These are phyloP conservation scores for Chlamydomonas asymmetrica DNA, from an alignment of 139 green algal species.

Conservation along the genomic window DNA sequence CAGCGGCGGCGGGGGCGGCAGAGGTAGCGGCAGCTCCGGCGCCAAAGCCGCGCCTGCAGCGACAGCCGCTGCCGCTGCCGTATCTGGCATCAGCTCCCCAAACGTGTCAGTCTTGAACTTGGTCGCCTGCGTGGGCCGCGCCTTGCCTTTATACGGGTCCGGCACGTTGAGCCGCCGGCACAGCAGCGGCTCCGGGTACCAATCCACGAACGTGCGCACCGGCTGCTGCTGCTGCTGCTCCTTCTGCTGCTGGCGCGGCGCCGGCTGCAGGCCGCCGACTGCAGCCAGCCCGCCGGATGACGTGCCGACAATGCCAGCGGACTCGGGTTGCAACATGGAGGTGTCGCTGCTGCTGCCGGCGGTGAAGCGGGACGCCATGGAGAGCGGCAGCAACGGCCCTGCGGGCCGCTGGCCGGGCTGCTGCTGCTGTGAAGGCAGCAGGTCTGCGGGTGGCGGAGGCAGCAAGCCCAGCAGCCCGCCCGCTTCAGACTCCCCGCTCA, in stretches of 20 bases:
- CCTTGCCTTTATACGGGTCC: constrained; percentile 74
- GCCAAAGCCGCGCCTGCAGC: background rate
- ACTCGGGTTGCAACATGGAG: constrained; percentile 36
- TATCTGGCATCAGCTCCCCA: constrained; percentile 4
- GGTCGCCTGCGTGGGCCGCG: constrained; percentile 14
- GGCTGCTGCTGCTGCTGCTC: constrained; percentile 30
- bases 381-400: constrained; percentile 28
- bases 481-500: no score
- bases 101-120: background rate
- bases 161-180: constrained; percentile 92
- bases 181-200: constrained; percentile 85
- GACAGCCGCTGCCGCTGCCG: background rate
- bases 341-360: constrained; percentile 34
- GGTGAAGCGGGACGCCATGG: constrained; percentile 41
- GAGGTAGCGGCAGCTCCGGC: background rate
- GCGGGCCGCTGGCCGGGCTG: constrained; percentile 9
- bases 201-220: constrained; percentile 68
- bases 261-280: constrained; percentile 6
- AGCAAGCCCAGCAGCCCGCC: no score
- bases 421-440: constrained; percentile 6
- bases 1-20: background rate
- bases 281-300: constrained; percentile 21
- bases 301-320: constrained; percentile 39
- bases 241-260: constrained; percentile 4
- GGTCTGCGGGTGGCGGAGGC: no score